Base-by-base conservation (phyloP, 768 basidiomycete species). In the Hydnomerulius pinastri region DNA sequence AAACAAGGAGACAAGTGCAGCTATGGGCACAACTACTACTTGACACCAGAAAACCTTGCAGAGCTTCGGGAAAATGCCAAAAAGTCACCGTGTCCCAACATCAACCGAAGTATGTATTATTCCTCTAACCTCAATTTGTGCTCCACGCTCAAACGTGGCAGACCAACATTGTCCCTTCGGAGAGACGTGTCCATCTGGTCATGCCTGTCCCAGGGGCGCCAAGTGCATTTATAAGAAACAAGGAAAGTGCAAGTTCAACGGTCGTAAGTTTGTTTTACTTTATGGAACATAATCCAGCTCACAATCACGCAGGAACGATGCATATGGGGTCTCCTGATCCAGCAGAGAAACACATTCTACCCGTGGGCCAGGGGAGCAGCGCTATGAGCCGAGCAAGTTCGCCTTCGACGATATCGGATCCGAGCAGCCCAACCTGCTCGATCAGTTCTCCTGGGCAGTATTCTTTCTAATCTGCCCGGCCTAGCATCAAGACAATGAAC, bases 171-270 rank as follows among this genome's bases (percentile, higher is more conserved):
- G 65, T 45, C 46, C 59, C 7, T 54, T 55, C 12, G 72, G 68
- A 4, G 64, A 67, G 1, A 43, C 53, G 12, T 75, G 73, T 45
- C 56, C 58, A 44, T 68, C 69, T 48, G 71, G 69, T 11, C 74
- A 76, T 53, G 45, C 45, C 35, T 76, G 74, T 41, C 73, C 74
- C 17, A 60, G 60, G 32, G 71, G 73, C 3, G 42, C 60, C 0
- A 69, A 60, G 44, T 76, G 74, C 53, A 2, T 39, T 7, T 70
- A 62, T 46, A 50, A 48, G 13, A 72, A 71, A 49, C 62, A 62
- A 47, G 65, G 62, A 6, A 68, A 67, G 54, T 71, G 68, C 53
- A 69, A 66, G 50, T 69, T 73, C 46, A 45, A 54, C 28, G 62
- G 62, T 27, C 55, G 70, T 71, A 36, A 53, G 66, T 63, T 11